Conservation (phyloP, 768 basidiomycete species). For the Leucogyrophana mollusca region DNA sequence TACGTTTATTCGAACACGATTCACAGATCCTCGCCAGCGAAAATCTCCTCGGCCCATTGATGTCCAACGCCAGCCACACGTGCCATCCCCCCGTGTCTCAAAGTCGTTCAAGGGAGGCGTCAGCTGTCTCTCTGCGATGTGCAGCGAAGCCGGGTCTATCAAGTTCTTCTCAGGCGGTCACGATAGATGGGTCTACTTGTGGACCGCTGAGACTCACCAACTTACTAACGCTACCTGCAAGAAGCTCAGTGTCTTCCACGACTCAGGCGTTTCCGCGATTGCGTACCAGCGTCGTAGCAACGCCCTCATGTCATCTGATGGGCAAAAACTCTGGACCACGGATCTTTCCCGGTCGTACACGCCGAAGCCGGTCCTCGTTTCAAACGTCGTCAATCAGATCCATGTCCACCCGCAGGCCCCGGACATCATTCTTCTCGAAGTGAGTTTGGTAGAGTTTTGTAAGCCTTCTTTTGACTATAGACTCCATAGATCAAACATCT, state of each 20-base stretch:
- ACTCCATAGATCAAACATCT: constrained; percentile 44
- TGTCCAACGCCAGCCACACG: constrained; percentile 32
- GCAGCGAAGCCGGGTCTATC: constrained; percentile 24
- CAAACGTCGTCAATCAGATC: constrained; percentile 41
- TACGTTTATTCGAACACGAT: constrained; percentile 20
- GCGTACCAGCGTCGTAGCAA: constrained; percentile 35
- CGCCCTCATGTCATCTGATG: constrained; percentile 35
- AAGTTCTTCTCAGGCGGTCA: constrained; percentile 50
- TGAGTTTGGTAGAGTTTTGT: constrained; percentile 24
- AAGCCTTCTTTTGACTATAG: constrained; percentile 5
- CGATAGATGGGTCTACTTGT: constrained; percentile 43
- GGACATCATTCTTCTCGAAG: constrained; percentile 48
- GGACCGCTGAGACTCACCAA: constrained; percentile 28
- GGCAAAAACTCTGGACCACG: constrained; percentile 32
- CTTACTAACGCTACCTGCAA: constrained; percentile 21
- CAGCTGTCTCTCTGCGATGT: constrained; percentile 41
- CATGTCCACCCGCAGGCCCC: constrained; percentile 44
- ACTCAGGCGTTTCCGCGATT: constrained; percentile 33
- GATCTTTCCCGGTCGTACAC: constrained; percentile 36
- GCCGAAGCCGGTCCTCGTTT: constrained; percentile 31
- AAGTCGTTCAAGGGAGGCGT: constrained; percentile 31
- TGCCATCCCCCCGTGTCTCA: constrained; percentile 21
- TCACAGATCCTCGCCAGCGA: constrained; percentile 25
- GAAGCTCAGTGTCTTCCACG: constrained; percentile 28
- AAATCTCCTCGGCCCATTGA: constrained; percentile 29